A percentile compares a stretch with the other conserved stretches of the same genome.
These are phyloP conservation scores for Kodamaea leandrae DNA, from an alignment of 805 yeast species.

Conservation along the genomic window DNA sequence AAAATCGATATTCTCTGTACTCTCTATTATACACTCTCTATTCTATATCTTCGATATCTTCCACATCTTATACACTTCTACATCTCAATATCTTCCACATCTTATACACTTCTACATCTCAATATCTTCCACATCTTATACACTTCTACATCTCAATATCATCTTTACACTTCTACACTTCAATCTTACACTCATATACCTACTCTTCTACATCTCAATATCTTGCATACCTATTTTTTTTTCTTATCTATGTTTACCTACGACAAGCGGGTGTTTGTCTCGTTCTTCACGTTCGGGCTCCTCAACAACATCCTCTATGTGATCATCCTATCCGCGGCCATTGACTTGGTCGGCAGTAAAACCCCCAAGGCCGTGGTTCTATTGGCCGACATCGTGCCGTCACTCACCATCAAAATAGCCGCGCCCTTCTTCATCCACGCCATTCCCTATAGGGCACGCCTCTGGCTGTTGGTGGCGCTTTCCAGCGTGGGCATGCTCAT, in stretches of 20 bases:
- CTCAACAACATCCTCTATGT: conserved; percentile 88
- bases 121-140: no score
- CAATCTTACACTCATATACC: not conserved
- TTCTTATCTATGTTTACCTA: not conserved
- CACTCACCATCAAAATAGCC: conserved; percentile 63
- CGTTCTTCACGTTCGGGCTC: conserved; percentile 83
- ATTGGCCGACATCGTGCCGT: conserved; percentile 83
- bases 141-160: not conserved
- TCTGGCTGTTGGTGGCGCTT: conserved; percentile 51
- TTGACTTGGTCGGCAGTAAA: conserved; percentile 80
- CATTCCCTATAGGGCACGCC: conserved; percentile 56
- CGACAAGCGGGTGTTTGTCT: conserved; percentile 33
- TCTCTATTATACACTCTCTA: no score
- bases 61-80: no score
- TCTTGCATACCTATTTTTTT: not conserved
- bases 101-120: not conserved
- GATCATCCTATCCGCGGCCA: conserved; percentile 86
- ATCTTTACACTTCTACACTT: not conserved
- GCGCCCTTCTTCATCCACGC: conserved; percentile 80
- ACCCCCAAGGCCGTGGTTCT: conserved; percentile 85
- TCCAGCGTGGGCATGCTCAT: conserved; percentile 74
- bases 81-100: not conserved
- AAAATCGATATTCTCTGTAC: no score
- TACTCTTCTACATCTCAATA: not conserved
- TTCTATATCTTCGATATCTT: no score